These are phyloP conservation scores for Colletotrichum sp. DNA, from an alignment of 2,329 filamentous ascomycete genomes.

Conservation along the genomic window DNA sequence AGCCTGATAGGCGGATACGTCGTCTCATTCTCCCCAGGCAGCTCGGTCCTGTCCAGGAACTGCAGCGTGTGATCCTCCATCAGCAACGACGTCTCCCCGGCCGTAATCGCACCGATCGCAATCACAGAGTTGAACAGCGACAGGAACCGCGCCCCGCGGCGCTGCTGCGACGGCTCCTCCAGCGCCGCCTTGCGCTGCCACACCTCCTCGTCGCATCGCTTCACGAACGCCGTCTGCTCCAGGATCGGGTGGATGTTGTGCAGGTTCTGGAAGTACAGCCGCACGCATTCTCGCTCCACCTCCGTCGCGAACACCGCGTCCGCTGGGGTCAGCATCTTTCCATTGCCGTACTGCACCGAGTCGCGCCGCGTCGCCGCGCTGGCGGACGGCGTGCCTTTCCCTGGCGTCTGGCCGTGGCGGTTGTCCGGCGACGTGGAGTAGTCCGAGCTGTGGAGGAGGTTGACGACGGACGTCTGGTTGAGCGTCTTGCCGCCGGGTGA, in stretches of 20 bases:
- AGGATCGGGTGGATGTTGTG: constrained; percentile 27
- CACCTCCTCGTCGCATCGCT: constrained; percentile 21
- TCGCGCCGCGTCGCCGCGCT: background rate
- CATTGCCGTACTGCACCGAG: background rate
- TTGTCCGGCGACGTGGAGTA: constrained; percentile 20
- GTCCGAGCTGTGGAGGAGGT: constrained; percentile 24
- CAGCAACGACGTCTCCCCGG: constrained; percentile 20
- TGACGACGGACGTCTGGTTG: constrained; percentile 21
- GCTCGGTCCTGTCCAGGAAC: constrained; percentile 15
- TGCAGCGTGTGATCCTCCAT: constrained; percentile 18
- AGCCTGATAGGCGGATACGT: constrained; percentile 17
- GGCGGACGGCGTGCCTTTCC: background rate
- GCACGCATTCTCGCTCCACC: constrained; percentile 23
- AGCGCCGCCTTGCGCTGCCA: constrained; percentile 1
- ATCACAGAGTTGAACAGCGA: constrained; percentile 19
- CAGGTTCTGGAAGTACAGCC: constrained; percentile 26
- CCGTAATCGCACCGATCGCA: constrained; percentile 22
- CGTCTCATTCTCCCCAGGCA: constrained; percentile 3
- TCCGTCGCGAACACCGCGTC: constrained; percentile 9
- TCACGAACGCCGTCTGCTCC: constrained; percentile 18
- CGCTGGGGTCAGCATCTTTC: background rate
- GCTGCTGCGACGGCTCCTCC: background rate
- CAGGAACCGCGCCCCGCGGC: constrained; percentile 10
- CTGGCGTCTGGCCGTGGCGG: background rate
- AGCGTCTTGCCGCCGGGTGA: background rate